Evolutionary conservation across 2,329 filamentous ascomycete genomes (phyloP), one percentile per base, ranked within the genome.

Genomic region (Microdochium trichocladiopsis): DNA sequence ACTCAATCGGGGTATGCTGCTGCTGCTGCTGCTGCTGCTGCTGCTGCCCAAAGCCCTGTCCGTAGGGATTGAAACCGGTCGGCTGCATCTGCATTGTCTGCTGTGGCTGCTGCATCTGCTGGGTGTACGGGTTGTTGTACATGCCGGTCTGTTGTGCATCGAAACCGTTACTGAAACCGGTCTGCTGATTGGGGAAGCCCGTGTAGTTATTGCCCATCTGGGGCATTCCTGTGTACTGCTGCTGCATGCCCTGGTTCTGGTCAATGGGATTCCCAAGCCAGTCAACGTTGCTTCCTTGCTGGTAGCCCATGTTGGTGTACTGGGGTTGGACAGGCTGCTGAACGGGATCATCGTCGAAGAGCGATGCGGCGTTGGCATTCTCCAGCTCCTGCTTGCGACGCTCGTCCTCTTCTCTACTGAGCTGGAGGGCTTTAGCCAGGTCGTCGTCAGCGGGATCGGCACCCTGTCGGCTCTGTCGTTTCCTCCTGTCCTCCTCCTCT

Each of bases 261-360:
- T 93, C 89, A 63, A 97, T 87, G 12, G 92, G 90, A 69, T 99
- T 99, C 54, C 93, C 94, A 62, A 95, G 94, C 83, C 95, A 97
- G 71, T 99, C 94, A 18, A 99, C 94, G 12, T 90, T 90, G 53
- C 88, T 88, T 66, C 96, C 93, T 72, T 99, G 94, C 73, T 97
- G 92, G 65, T 99, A 99, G 48, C 93, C 93, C 72, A 96, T 92
- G 70, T 96, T 97, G 14, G 92, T 97, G 41, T 82, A 83, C 70
- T 92, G 90, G 33, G 88, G 81, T 18, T 45, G 41, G 21, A 45
- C 41, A 8, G 18, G 57, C 47, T 59, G 64, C 51, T 82, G 72
- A 3, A 76, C 68, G 5, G 84, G 78, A 33, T 82, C 81, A 60
- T 95, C 89, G 61, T 95, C 92, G 62, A 99, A 97, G n/a, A 99